Percentiles rank a stretch among this genome's conserved stretches.
These are phyloP conservation scores for Plenodomus lindquistii DNA, from an alignment of 2,329 filamentous ascomycete species.

Conservation along the genomic window DNA sequence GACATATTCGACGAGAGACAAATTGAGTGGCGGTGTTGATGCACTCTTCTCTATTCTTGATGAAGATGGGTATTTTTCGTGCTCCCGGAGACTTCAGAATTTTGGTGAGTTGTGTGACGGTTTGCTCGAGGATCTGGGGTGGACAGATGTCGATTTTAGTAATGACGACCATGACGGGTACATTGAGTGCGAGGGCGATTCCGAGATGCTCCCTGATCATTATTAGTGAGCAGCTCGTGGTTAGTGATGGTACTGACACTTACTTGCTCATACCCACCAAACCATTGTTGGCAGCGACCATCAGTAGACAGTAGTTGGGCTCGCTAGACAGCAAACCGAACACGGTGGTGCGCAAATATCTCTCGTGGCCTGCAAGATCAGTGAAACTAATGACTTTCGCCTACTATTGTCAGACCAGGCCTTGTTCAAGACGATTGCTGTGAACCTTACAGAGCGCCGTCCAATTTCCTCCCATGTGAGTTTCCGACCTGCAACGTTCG, in stretches of 20 bases:
- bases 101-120: conserved; percentile 84
- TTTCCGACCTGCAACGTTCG: conserved; percentile 80
- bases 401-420: conserved; percentile 29
- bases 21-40: conserved; percentile 96
- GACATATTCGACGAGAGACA: conserved; percentile 91
- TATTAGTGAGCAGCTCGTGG: conserved; percentile 3
- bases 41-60: conserved; percentile 87
- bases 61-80: conserved; percentile 93
- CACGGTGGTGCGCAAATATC: conserved; percentile 92
- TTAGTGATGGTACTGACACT: neutral
- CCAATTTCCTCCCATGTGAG: conserved; percentile 98
- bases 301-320: conserved; percentile 95
- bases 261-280: conserved; percentile 92
- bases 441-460: conserved; percentile 67
- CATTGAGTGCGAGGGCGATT: conserved; percentile 90
- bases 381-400: conserved; percentile 97
- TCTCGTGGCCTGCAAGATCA: conserved; percentile 92
- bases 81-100: conserved; percentile 94
- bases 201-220: conserved; percentile 76
- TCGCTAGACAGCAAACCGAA: conserved; percentile 93
- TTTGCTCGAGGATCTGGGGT: conserved; percentile 91
- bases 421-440: neutral
- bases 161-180: conserved; percentile 95
- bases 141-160: conserved; percentile 99
- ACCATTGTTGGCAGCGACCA: conserved; percentile 98